These are phyloP conservation scores for Inonotus hispidus DNA, from an alignment of 1,284 basidiomycete genomes.

Conservation along the genomic window DNA sequence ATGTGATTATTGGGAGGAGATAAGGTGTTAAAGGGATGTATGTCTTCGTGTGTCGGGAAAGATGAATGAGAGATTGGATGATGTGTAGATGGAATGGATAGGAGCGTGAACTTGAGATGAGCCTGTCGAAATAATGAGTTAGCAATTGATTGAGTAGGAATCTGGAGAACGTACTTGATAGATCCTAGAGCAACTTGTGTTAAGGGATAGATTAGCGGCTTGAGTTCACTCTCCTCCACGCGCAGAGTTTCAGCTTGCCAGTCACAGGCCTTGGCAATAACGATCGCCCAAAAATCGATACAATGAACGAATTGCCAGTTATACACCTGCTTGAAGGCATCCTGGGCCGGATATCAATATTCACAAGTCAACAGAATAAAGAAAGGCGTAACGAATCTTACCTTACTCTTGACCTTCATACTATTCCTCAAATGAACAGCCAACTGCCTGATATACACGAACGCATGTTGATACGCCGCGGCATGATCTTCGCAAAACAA, in stretches of 20 bases:
- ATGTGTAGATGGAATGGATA: slow-evolving; percentile 80
- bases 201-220: slow-evolving; percentile 89
- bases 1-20: slow-evolving; percentile 83
- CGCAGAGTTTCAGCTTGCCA: slow-evolving; percentile 46
- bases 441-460: slow-evolving; percentile 94
- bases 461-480: slow-evolving; percentile 89
- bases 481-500: slow-evolving; percentile 79
- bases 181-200: slow-evolving; percentile 93
- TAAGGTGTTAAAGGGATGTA: slow-evolving; percentile 89
- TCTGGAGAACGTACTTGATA: slow-evolving; percentile 59
- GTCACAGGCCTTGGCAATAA: slow-evolving; percentile 79
- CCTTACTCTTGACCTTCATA: slow-evolving; percentile 86
- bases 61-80: slow-evolving; percentile 63
- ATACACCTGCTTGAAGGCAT: slow-evolving; percentile 88
- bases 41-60: slow-evolving; percentile 73
- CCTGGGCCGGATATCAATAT: slow-evolving; percentile 37
- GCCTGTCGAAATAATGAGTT: slow-evolving; percentile 40
- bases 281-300: slow-evolving; percentile 94
- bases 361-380: neutral
- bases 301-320: slow-evolving; percentile 99
- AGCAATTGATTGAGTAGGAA: slow-evolving; percentile 12
- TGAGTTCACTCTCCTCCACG: slow-evolving; percentile 71
- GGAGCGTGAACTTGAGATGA: slow-evolving; percentile 78
- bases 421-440: slow-evolving; percentile 91
- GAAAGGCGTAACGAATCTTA: slow-evolving; percentile 30